Evolutionary conservation across 1,284 basidiomycete genomes (phyloP).

Genomic region (Ceratobasidium sp.): DNA sequence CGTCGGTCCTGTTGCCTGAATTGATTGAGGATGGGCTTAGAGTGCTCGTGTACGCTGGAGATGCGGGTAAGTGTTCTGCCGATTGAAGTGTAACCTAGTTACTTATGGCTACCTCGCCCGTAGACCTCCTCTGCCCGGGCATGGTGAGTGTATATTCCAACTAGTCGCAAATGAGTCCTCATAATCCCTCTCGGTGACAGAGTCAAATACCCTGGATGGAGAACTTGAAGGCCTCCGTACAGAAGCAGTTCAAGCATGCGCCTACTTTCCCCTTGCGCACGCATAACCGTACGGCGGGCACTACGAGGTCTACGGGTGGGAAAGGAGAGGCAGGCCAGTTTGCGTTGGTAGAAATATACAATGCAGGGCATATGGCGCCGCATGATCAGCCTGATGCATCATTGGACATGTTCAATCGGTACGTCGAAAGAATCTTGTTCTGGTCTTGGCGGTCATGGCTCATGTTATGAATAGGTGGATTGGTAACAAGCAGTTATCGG

Average conservation of each 20-base stretch:
- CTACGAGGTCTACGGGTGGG: slow-evolving; percentile 55
- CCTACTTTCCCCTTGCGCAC: slow-evolving; percentile 48
- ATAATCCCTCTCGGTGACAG: background rate
- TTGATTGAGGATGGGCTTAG: slow-evolving; percentile 66
- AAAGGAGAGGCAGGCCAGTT: slow-evolving; percentile 58
- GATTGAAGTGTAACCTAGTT: slow-evolving; percentile 36
- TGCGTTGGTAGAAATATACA: slow-evolving; percentile 58
- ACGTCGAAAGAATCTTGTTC: background rate
- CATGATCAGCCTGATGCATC: slow-evolving; percentile 65
- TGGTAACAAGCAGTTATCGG: too few species aligned
- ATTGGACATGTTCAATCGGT: slow-evolving; percentile 62
- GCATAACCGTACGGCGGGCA: slow-evolving; percentile 54
- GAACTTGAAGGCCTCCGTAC: slow-evolving; percentile 53
- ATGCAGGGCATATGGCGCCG: slow-evolving; percentile 63
- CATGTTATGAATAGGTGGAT: too few species aligned
- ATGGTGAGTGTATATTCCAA: background rate
- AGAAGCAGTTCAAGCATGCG: slow-evolving; percentile 54
- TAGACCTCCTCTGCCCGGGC: slow-evolving; percentile 24
- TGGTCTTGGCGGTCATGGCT: too few species aligned
- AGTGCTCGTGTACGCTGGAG: slow-evolving; percentile 67
- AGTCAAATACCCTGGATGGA: slow-evolving; percentile 48
- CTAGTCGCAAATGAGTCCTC: background rate
- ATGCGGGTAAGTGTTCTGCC: slow-evolving; percentile 61
- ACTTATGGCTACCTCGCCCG: background rate
- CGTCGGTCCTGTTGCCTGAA: slow-evolving; percentile 64